Evolutionary conservation across 2,329 filamentous ascomycete species (phyloP), one percentile per base, ranked within the genome.

Genomic region (Talaromyces sp.): DNA sequence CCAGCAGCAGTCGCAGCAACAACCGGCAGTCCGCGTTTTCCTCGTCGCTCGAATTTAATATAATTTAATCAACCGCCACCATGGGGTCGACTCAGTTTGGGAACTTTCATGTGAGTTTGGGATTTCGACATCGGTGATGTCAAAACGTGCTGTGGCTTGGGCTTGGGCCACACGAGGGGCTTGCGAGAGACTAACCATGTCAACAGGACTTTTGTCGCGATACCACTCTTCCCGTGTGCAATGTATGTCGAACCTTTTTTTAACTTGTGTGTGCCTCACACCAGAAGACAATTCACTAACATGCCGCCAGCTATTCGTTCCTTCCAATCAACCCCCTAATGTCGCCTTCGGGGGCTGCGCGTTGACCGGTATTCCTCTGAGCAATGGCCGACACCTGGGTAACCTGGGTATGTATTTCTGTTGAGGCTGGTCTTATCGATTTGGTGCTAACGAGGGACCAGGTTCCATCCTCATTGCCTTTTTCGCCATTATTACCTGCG

Each of bases 391-490:
- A 65, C 78, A 89, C 69, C 79, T 99, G 44, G 90, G 88, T 39
- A 99, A 99, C 72, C 74, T 99, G 67, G 95, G 90, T 91, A 77
- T 69, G 59, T 17, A 17, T 53, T 30, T 22, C 49, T 30, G 13
- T 8, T 5, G 25, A 17, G 13, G n/a, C 2, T 11, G 30, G 28
- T n/a, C 6, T 30, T 53, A 10, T 27, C 3, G 25, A n/a, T 2
- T 30, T 17, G 11, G 19, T 47, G n/a, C 49, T 53, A 30, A 53
- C 19, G 25, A 30, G 25, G 25, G 11, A 55, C 28, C 68, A 92
- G 89, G 95, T n/a, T 96, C 93, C 8, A 96, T 99, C 72, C 67
- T 99, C 53, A 75, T 98, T 47, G 89, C 86, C 64, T 91, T 83
- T 64, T 74, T 96, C 65, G 91, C 93, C 47, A 93, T 99, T 68